Percentiles rank a stretch among this genome's conserved stretches.
These are phyloP conservation scores for Delitschia confertaspora DNA, from an alignment of 495 filamentous ascomycete species.

Conservation along the genomic window DNA sequence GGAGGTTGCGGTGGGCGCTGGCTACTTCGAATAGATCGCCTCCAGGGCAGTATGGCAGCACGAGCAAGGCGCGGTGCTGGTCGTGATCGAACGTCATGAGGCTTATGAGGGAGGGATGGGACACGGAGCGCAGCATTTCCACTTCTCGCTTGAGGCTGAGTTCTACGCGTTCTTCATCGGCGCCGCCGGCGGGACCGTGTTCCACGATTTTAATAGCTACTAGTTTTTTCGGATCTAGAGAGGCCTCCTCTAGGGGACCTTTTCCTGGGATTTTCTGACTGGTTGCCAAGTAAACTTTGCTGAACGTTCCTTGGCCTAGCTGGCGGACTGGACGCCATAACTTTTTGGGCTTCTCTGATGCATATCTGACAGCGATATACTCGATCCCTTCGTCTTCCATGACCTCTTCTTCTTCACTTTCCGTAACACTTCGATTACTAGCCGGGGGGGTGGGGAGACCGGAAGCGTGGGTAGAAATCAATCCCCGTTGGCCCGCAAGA, in stretches of 20 bases:
- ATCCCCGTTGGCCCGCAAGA: constrained; percentile 65
- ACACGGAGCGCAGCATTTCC: constrained; percentile 77
- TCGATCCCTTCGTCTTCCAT: constrained; percentile 45
- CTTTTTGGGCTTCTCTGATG: constrained; percentile 47
- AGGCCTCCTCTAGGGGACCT: constrained; percentile 30
- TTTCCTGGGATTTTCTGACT: constrained; percentile 41
- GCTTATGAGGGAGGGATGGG: constrained; percentile 82
- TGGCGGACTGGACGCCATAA: constrained; percentile 68
- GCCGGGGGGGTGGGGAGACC: constrained; percentile 59
- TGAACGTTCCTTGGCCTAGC: constrained; percentile 91
- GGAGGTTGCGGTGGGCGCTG: constrained; percentile 51
- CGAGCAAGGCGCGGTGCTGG: constrained; percentile 67
- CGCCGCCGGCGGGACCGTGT: constrained; percentile 85
- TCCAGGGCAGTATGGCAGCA: constrained; percentile 85
- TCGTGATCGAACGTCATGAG: constrained; percentile 81
- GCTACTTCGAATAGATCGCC: constrained; percentile 94
- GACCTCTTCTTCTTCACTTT: constrained; percentile 40
- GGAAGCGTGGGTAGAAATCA: constrained; percentile 40
- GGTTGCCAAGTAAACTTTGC: constrained; percentile 82
- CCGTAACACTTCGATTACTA: constrained; percentile 46
- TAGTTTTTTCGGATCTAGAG: constrained; percentile 53
- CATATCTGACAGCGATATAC: constrained; percentile 54
- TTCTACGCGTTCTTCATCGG: constrained; percentile 80
- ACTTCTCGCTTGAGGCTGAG: constrained; percentile 88
- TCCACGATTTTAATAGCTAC: constrained; percentile 95